Evolutionary conservation across 495 filamentous ascomycete genomes (phyloP).

Genomic region (Penicillium coprophilum): DNA sequence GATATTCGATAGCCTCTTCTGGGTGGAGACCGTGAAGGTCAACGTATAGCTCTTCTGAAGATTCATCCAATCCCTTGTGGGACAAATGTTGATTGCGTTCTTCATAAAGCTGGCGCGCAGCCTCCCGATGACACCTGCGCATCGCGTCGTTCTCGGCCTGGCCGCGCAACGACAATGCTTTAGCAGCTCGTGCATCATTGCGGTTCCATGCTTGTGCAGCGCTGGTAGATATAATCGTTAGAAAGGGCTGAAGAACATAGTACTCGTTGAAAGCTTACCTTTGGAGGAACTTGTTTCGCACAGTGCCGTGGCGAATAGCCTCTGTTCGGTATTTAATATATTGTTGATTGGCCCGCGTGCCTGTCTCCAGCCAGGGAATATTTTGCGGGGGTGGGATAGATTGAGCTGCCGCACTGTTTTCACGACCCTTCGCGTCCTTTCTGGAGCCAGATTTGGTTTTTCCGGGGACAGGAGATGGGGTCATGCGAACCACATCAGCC

Average conservation of each 20-base stretch:
- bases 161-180: conserved; percentile 88
- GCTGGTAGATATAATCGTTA: conserved; percentile 44
- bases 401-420: conserved; percentile 76
- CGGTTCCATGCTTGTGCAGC: conserved; percentile 99
- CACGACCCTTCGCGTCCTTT: conserved; percentile 56
- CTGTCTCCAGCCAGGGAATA: conserved; percentile 96
- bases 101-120: conserved; percentile 88
- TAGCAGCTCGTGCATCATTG: conserved; percentile 93
- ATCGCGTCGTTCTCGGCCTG: conserved; percentile 96
- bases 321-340: conserved; percentile 93
- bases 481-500: conserved; percentile 93
- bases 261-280: conserved; percentile 54
- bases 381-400: conserved; percentile 85
- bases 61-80: conserved; percentile 39
- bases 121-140: conserved; percentile 95
- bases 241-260: conserved; percentile 21
- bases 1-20: conserved; percentile 93
- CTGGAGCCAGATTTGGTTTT: conserved; percentile 50
- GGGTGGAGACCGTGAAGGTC: conserved; percentile 96
- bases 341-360: conserved; percentile 82
- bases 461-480: conserved; percentile 67
- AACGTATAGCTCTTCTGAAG: conserved; percentile 77
- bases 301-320: conserved; percentile 92
- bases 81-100: conserved; percentile 77
- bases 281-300: conserved; percentile 96